Conservation (phyloP, 2,329 filamentous ascomycete species). For the Epichloe amarillans region DNA sequence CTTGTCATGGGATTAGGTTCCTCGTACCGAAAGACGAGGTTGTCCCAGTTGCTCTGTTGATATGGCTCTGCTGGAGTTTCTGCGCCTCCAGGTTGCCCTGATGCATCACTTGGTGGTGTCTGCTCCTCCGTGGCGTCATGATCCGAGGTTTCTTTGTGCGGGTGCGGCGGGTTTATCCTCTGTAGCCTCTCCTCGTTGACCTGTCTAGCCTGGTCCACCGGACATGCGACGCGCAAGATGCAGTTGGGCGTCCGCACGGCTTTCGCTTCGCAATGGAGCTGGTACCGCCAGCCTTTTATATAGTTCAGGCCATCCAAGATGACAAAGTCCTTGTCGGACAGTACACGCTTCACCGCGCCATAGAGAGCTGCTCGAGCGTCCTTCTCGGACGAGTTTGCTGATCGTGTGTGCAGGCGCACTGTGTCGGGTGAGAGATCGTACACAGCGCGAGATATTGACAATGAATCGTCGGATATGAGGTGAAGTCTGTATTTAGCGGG, state of each 20-base stretch:
- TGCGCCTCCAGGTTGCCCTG: neutral
- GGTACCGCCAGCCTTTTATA: conserved; percentile 82
- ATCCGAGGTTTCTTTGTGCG: neutral
- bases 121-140: conserved; percentile 5
- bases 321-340: conserved; percentile 62
- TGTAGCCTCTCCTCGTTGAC: conserved; percentile 49
- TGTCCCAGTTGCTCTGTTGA: conserved; percentile 53
- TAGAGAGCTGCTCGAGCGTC: conserved; percentile 66
- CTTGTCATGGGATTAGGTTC: conserved; percentile 75
- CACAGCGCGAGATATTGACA: conserved; percentile 55
- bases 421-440: conserved; percentile 48
- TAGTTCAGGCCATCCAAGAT: conserved; percentile 74
- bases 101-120: neutral
- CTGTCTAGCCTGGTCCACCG: conserved; percentile 34
- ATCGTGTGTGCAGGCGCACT: conserved; percentile 47
- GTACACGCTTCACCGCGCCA: conserved; percentile 63
- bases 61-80: conserved; percentile 27
- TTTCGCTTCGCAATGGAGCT: conserved; percentile 75
- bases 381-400: conserved; percentile 65
- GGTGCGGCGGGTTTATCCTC: neutral
- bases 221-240: conserved; percentile 52
- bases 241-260: conserved; percentile 63
- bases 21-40: conserved; percentile 70
- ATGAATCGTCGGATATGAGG: conserved; percentile 58
- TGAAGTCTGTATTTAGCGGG: conserved; percentile 49